Conservation (phyloP, 208 protist genomes). For the Acanthamoeba culbertsoni region DNA sequence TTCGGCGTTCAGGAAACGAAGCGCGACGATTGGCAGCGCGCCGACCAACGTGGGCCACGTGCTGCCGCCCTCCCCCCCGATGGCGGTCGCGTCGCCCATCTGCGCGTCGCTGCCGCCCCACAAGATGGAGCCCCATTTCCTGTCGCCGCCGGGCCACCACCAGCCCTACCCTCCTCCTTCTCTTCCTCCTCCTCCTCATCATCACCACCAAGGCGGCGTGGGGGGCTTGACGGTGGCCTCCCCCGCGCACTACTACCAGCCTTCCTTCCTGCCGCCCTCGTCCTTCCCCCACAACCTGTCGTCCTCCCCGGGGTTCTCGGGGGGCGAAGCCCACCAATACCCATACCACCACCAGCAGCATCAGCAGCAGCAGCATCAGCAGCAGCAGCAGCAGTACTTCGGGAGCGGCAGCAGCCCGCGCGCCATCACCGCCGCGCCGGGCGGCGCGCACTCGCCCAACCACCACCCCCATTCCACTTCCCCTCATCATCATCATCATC, state of each 20-base stretch:
- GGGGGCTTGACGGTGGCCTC: too few relatives aligned
- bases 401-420: too few relatives aligned
- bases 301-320: not conserved
- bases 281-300: not conserved
- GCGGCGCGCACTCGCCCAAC: not conserved
- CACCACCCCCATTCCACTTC: not conserved
- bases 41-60: not conserved
- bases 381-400: too few relatives aligned
- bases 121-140: not conserved
- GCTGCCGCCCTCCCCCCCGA: not conserved
- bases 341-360: too few relatives aligned
- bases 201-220: too few relatives aligned
- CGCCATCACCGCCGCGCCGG: too few relatives aligned
- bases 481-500: not conserved
- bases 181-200: not conserved
- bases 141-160: not conserved
- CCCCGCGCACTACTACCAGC: not conserved
- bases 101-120: not conserved
- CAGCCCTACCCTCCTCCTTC: not conserved
- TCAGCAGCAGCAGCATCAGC: not conserved
- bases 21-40: not conserved
- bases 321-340: too few relatives aligned
- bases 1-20: conserved; percentile 26
- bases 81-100: conserved; percentile 1
- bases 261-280: not conserved